A percentile compares a stretch with the other conserved stretches of the same genome.
Evolutionary conservation across 2,329 filamentous ascomycete species (phyloP).

Genomic region (Exophiala xenobiotica): DNA sequence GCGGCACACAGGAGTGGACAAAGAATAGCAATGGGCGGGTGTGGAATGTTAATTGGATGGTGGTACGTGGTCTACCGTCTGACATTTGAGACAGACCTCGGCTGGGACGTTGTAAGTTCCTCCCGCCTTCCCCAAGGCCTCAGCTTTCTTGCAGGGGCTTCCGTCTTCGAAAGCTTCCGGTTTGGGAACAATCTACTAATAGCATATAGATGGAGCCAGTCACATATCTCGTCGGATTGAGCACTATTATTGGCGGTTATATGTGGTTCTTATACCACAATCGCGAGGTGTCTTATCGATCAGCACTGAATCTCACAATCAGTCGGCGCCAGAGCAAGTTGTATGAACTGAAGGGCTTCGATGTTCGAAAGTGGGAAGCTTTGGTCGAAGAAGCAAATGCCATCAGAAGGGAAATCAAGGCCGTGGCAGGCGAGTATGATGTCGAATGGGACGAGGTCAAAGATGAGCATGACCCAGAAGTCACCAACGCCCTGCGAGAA

Average conservation of each 20-base stretch:
- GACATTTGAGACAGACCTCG: conserved; percentile 69
- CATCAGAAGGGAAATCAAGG: conserved; percentile 74
- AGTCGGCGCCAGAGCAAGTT: conserved; percentile 72
- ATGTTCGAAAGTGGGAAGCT: conserved; percentile 72
- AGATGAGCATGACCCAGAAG: conserved; percentile 66
- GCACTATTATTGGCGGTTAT: conserved; percentile 84
- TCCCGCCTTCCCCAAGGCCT: no score
- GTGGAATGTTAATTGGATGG: conserved; percentile 71
- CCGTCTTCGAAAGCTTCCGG: not conserved
- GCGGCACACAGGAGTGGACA: conserved; percentile 76
- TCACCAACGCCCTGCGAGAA: conserved; percentile 54
- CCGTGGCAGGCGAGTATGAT: conserved; percentile 81
- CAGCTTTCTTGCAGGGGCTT: no score
- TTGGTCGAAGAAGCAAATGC: conserved; percentile 77
- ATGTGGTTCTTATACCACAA: conserved; percentile 94
- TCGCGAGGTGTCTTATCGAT: conserved; percentile 81
- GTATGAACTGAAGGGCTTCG: conserved; percentile 74
- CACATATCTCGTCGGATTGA: conserved; percentile 65
- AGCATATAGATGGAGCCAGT: conserved; percentile 69
- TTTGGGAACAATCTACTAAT: not conserved
- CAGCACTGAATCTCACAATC: conserved; percentile 83
- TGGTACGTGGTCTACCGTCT: conserved; percentile 75
- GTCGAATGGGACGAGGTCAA: conserved; percentile 80
- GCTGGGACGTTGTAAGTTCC: conserved; percentile 68
- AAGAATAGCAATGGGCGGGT: conserved; percentile 75